Evolutionary conservation across 441 rosid genomes (phyloP), one percentile per base, ranked within the genome.

Genomic region (Populus trichocarpa): DNA sequence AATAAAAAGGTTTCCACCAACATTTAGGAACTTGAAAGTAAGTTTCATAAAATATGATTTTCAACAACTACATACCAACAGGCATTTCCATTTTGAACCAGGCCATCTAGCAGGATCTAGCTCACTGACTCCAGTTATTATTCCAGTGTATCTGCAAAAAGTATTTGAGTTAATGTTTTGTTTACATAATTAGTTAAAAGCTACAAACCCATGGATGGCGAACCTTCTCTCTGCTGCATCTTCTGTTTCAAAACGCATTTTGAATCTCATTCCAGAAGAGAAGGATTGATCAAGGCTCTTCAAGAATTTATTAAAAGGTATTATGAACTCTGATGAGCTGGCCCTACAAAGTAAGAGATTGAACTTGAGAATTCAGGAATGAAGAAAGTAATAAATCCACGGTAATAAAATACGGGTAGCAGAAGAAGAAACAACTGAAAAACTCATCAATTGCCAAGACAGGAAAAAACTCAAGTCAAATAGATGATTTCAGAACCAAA

Each of bases 11-110:
- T 30, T 11, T 67, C 20, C 30, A 75, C 8, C 16, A 53, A 6
- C 65, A 32, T 35, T 7, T 10, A 36, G n/a, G 64, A 30, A 36
- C n/a, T 53, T 53, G 57, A 12, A 65, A 42, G 16, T 12, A 32
- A 22, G 8, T 67, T 71, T 50, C 36, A 72, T 25, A 46, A 10
- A 32, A n/a, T 65, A 14, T 42, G 73, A 18, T 53, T 61, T 38
- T 7, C 20, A 42, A 63, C 20, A 42, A 63, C 23, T 14, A 68
- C 86, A 74, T 91, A 96, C 98, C 95, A 78, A 38, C 64, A 96
- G 91, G 84, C 97, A 90, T 88, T 94, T 89, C 99, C 99, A 96
- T 84, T 93, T 96, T 10, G 99, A 96, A 77, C 90, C 89, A 76
- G 95, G 92, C 99, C 99, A 96, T 83, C 97, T 85, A 75, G 81